These are phyloP conservation scores for Microbotryum saponariae DNA, from an alignment of 1,284 basidiomycete genomes.

Conservation along the genomic window DNA sequence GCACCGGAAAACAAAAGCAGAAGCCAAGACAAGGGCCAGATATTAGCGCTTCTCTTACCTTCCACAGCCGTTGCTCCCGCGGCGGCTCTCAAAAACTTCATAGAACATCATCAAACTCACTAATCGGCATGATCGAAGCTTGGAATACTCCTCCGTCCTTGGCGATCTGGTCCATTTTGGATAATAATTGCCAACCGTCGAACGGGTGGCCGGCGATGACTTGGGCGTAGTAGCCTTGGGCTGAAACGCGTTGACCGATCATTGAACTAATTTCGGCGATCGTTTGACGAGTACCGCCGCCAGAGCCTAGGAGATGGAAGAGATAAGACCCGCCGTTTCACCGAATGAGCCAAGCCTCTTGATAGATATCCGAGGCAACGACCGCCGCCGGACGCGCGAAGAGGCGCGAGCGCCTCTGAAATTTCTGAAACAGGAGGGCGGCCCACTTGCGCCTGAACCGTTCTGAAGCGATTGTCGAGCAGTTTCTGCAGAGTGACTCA, in stretches of 20 bases:
- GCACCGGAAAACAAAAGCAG: no score
- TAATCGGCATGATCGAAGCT: conserved; percentile 26
- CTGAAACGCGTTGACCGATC: conserved; percentile 25
- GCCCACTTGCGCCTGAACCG: no score
- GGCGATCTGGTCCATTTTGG: conserved; percentile 38
- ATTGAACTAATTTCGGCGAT: conserved; percentile 36
- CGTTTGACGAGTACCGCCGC: conserved; percentile 34
- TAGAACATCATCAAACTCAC: conserved; percentile 12
- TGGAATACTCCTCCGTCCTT: conserved; percentile 28
- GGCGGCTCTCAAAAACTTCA: no score
- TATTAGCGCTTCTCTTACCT: conserved; percentile 14
- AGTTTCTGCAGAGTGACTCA: conserved; percentile 1
- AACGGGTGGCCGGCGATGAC: conserved; percentile 37
- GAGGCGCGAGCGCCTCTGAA: no score
- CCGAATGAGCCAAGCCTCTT: no score
- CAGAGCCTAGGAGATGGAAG: conserved; percentile 23
- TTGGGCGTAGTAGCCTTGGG: conserved; percentile 40
- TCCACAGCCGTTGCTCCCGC: no score
- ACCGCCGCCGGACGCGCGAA: no score
- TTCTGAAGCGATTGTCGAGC: no score
- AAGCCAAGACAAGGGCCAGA: conserved; percentile 7
- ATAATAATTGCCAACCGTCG: conserved; percentile 38
- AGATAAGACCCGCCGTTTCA: no score
- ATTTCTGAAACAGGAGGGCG: no score
- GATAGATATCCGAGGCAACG: no score